Conservation (phyloP, 495 filamentous ascomycete species). For the Hapsidospora chrysogenum region DNA sequence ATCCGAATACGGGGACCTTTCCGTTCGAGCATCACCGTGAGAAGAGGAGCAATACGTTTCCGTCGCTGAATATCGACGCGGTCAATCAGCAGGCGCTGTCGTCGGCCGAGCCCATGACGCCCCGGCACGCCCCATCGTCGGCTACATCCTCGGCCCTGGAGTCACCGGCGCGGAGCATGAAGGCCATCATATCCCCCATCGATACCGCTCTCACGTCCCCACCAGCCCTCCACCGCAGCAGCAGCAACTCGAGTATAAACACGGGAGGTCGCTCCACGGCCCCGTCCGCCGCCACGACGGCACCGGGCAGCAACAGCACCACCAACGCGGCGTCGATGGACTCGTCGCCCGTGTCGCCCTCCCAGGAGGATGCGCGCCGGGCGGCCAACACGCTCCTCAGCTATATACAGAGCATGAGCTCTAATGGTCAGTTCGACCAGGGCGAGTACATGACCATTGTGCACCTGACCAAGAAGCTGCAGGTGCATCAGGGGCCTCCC, state of each 20-base stretch:
- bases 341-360: constrained; percentile 47
- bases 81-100: constrained; percentile 49
- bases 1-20: constrained; percentile 55
- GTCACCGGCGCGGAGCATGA: constrained; percentile 46
- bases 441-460: constrained; percentile 73
- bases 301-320: no score
- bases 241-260: constrained; percentile 32
- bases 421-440: constrained; percentile 52
- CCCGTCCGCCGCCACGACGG: no score
- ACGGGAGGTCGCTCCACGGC: constrained; percentile 17
- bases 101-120: constrained; percentile 37
- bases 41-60: constrained; percentile 75
- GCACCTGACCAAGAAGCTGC: constrained; percentile 78
- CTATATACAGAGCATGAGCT: constrained; percentile 63
- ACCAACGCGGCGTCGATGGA: constrained; percentile 20
- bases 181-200: constrained; percentile 28
- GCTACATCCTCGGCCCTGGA: constrained; percentile 48
- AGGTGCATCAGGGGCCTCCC: constrained; percentile 42
- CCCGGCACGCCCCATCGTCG: constrained; percentile 41
- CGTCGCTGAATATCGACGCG: constrained; percentile 56
- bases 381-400: constrained; percentile 76
- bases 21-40: constrained; percentile 51
- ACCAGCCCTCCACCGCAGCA: constrained; percentile 33
- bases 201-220: constrained; percentile 35
- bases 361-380: constrained; percentile 73